A percentile compares a stretch with the other conserved stretches of the same genome.
phyloP scores from a whole-genome alignment of 805 yeast genomes.

The Nakazawaea ernobii region DNA sequence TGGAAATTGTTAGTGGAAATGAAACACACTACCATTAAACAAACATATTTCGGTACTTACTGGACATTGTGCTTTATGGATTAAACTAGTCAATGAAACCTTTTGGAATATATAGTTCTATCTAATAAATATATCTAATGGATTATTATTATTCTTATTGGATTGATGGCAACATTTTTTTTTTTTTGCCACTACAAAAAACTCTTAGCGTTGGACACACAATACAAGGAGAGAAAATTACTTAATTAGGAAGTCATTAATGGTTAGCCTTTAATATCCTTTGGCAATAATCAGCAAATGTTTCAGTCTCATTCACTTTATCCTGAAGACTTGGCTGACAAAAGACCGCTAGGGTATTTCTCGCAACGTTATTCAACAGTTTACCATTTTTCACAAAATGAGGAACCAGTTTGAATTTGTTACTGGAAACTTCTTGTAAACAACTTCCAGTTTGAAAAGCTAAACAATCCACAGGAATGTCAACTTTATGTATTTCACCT shows the following conservation, averaged over 20 bases:
- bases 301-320: conserved; percentile 35
- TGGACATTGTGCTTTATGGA: conserved; percentile 19
- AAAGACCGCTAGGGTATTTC: conserved; percentile 57
- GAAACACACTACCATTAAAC: not conserved
- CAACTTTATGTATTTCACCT: conserved; percentile 41
- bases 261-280: conserved; percentile 36
- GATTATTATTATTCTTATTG: no score
- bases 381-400: conserved; percentile 46
- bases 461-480: conserved; percentile 46
- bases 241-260: conserved; percentile 12
- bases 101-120: not conserved
- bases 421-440: conserved; percentile 42
- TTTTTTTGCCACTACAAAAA: conserved; percentile 26
- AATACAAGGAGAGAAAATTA: no score
- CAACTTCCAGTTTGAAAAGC: conserved; percentile 62
- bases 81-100: not conserved
- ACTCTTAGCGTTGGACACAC: no score
- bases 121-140: no score
- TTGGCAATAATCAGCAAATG: conserved; percentile 44
- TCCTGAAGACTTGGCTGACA: conserved; percentile 55
- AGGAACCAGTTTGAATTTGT: conserved; percentile 50
- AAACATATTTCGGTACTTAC: conserved; percentile 16
- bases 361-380: conserved; percentile 23
- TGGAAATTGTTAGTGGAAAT: not conserved
- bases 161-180: not conserved